phyloP scores from a whole-genome alignment of 768 basidiomycete species.

The Multifurca ochricompacta region DNA sequence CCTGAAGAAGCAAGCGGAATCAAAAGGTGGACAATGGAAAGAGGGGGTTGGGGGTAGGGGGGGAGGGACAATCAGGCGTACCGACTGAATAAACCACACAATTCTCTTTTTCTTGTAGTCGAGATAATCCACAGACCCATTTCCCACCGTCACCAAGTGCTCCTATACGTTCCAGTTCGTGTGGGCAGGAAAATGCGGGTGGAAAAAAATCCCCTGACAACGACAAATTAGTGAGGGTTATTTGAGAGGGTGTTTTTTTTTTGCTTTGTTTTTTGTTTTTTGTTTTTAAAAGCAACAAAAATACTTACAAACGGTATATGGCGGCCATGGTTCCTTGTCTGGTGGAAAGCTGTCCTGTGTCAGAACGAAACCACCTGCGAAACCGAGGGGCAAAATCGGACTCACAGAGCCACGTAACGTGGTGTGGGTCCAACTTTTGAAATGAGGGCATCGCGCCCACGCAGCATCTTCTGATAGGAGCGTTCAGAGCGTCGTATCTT shows the following conservation, averaged over 20 bases:
- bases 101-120: slow-evolving; percentile 42
- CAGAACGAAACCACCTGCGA: background rate
- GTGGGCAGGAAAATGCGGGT: slow-evolving; percentile 38
- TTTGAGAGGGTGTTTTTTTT: too few species aligned
- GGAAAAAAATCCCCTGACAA: slow-evolving; percentile 40
- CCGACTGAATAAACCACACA: slow-evolving; percentile 61
- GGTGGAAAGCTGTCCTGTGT: slow-evolving; percentile 18
- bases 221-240: background rate
- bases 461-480: slow-evolving; percentile 17
- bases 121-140: slow-evolving; percentile 59
- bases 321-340: slow-evolving; percentile 19
- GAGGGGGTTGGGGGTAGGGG: background rate
- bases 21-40: too few species aligned
- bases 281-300: too few species aligned
- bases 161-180: slow-evolving; percentile 36
- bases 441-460: slow-evolving; percentile 15
- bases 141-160: slow-evolving; percentile 62
- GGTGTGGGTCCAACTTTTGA: slow-evolving; percentile 16
- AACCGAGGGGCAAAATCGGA: background rate
- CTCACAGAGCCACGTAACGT: slow-evolving; percentile 12
- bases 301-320: slow-evolving; percentile 19
- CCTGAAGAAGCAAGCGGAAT: too few species aligned
- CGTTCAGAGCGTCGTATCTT: slow-evolving; percentile 16
- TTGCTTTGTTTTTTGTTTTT: too few species aligned
- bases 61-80: slow-evolving; percentile 22